These are phyloP conservation scores for Orbilia javanica DNA, from an alignment of 2,329 filamentous ascomycete genomes.

Conservation along the genomic window DNA sequence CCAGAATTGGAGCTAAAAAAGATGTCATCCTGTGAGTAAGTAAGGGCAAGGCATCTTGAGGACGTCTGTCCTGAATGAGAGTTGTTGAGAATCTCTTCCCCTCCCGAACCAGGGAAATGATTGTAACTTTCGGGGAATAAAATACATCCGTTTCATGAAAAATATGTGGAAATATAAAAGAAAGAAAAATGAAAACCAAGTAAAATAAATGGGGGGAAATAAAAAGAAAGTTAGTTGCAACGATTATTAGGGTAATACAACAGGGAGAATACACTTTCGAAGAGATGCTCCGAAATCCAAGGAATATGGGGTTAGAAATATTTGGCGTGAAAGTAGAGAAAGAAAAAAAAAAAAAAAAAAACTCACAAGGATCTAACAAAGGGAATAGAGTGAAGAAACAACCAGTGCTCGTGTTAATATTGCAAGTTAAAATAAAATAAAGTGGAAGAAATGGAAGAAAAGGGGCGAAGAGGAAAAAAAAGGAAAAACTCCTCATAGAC, in stretches of 20 bases:
- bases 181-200: not conserved
- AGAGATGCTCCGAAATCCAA: not conserved
- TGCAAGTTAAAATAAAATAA: conserved; percentile 3
- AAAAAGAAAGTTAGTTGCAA: not conserved
- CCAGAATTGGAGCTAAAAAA: conserved; percentile 23
- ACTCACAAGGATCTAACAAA: conserved; percentile 51
- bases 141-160: conserved; percentile 22
- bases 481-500: conserved; percentile 1
- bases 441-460: too few relatives aligned
- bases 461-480: too few relatives aligned
- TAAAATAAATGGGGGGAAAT: too few relatives aligned
- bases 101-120: conserved; percentile 33
- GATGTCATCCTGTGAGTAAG: conserved; percentile 8
- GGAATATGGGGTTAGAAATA: conserved; percentile 5
- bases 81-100: not conserved
- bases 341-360: too few relatives aligned
- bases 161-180: conserved; percentile 3
- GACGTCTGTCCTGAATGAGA: not conserved
- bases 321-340: not conserved
- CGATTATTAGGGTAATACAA: conserved; percentile 10
- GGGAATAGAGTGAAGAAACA: conserved; percentile 23
- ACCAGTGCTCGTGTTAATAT: conserved; percentile 18
- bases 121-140: conserved; percentile 41
- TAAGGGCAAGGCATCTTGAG: conserved; percentile 7
- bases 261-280: not conserved